Evolutionary conservation across 345 rosid genomes (phyloP).

Genomic region (Rubroshorea leprosula): DNA sequence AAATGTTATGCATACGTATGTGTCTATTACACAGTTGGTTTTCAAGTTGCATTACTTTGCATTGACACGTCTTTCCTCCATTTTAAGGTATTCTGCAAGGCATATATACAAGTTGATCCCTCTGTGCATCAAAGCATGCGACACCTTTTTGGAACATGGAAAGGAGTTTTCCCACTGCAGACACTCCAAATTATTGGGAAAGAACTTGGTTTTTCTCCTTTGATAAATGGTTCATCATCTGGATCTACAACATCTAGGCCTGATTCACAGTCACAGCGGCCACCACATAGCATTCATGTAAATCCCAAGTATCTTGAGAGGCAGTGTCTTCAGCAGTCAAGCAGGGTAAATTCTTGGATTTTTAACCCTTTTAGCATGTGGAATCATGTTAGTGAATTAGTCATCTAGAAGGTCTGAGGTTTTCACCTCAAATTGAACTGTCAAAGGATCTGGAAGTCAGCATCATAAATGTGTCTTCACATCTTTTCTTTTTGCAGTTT

Average conservation of each 20-base stretch:
- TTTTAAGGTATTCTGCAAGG: constrained; percentile 80
- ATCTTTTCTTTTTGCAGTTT: background rate
- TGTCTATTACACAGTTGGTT: too few species aligned
- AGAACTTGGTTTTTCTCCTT: constrained; percentile 77
- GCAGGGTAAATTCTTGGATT: constrained; percentile 44
- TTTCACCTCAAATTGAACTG: background rate
- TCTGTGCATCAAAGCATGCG: constrained; percentile 75
- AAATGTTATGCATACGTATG: too few species aligned
- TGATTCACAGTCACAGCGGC: constrained; percentile 66
- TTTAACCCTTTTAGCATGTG: background rate
- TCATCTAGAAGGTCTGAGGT: background rate
- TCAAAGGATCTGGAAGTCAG: background rate
- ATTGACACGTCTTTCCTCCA: constrained; percentile 2
- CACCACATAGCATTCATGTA: constrained; percentile 90
- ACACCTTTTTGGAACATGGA: constrained; percentile 99
- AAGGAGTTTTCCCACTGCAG: constrained; percentile 83
- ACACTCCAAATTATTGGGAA: constrained; percentile 77
- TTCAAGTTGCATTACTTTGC: background rate
- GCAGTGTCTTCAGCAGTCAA: constrained; percentile 87
- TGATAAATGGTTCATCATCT: constrained; percentile 61
- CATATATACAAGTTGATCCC: constrained; percentile 82
- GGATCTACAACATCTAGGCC: constrained; percentile 48
- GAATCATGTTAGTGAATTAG: background rate
- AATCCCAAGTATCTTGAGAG: constrained; percentile 95
- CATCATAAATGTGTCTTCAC: background rate